Evolutionary conservation across 2,329 filamentous ascomycete genomes (phyloP).

Genomic region (Cadophora luteo-olivacea): DNA sequence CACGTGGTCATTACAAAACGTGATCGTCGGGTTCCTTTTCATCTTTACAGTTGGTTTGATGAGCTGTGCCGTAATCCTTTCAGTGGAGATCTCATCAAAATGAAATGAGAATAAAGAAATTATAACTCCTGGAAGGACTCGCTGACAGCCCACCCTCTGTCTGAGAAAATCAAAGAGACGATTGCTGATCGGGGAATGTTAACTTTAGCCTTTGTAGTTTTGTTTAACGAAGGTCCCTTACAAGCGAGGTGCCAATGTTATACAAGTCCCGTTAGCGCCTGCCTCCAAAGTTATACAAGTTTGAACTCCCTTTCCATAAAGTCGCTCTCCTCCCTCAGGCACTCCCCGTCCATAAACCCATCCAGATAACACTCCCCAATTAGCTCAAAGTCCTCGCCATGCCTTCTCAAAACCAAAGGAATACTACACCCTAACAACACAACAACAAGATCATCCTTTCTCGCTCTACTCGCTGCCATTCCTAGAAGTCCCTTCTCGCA

Average conservation of each 20-base stretch:
- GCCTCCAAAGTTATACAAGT: background rate
- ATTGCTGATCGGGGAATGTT: too few relatives aligned
- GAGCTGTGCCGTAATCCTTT: too few relatives aligned
- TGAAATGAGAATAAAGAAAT: too few relatives aligned
- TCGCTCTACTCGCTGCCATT: background rate
- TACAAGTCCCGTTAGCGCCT: too few relatives aligned
- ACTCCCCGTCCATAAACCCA: background rate
- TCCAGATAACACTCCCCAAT: conserved; percentile 2
- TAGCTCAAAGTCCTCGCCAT: background rate
- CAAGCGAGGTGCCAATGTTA: background rate
- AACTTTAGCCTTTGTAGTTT: too few relatives aligned
- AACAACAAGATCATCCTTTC: background rate
- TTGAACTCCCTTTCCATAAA: background rate
- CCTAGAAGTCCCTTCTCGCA: background rate
- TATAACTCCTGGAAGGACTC: too few relatives aligned
- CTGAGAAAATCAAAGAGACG: too few relatives aligned
- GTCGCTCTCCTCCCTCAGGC: background rate
- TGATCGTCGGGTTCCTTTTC: background rate
- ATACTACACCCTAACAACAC: background rate
- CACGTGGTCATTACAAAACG: background rate
- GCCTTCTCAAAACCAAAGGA: background rate
- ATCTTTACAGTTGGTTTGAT: too few relatives aligned
- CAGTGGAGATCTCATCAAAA: too few relatives aligned
- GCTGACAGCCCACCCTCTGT: too few relatives aligned
- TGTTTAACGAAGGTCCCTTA: background rate